Base-by-base conservation (phyloP, 2,329 filamentous ascomycete species). In the Fusarium staphyleae region DNA sequence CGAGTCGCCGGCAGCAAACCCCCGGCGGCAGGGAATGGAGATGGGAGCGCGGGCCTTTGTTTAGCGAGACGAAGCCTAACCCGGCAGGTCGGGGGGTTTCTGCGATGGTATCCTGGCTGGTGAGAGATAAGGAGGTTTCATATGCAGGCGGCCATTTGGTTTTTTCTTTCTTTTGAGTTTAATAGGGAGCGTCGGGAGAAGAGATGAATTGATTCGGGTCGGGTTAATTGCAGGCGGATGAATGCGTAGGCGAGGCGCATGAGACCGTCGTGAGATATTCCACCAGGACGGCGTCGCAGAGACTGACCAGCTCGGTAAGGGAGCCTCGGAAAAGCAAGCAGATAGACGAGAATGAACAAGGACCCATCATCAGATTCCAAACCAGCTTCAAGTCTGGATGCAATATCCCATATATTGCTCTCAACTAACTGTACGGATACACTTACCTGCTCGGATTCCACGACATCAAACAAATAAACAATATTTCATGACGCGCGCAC, bases 121-220 rank as follows among this genome's bases (percentile, higher is more conserved):
- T 14, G 24, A 58, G 50, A 59, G 26, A 60, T 37, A 32, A 48
- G 3, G 28, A 49, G 41, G 57, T 61, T 61, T 60, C 57, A 58
- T 40, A 50, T 50, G 52, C 36, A 47, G 14, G 29, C 46, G 44
- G 48, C 41, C 52, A n/a, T 36, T 36, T 39, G 36, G 35, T 34
- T 40, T n/a, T n/a, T n/a, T n/a, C n/a, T n/a, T n/a, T n/a, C n/a
- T 22, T 7, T 22, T 14, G 13, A 33, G 13, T n/a, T 42, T 16
- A 24, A 18, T 42, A 58, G 40, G 55, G 48, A 41, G n/a, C n/a
- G n/a, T 57, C 32, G 18, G 40, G 47, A 34, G 18, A 32, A 52
- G 16, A 43, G 36, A 33, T n/a, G 32, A 48, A 29, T 35, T 39
- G 48, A 35, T 32, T 28, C 33, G 39, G 28, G 40, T 47, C 29